A percentile compares a stretch with the other conserved stretches of the same genome.
Conservation (phyloP, 2,329 filamentous ascomycete genomes). For the Talaromyces rugulosus region DNA sequence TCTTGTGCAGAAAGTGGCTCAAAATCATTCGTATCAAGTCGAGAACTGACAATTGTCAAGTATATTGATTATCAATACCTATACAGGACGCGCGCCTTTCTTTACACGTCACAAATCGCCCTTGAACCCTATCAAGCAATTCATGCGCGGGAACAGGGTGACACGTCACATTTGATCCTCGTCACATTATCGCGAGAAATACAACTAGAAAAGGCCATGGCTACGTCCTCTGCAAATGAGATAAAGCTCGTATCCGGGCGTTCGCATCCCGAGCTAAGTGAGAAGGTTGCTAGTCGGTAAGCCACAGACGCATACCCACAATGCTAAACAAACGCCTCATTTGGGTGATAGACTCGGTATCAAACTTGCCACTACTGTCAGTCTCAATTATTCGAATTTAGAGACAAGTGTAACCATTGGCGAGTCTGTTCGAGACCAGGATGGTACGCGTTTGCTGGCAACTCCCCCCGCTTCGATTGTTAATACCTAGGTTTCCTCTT, state of each 20-base stretch:
- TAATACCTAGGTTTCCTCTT: conserved; percentile 9
- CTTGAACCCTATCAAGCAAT: neutral
- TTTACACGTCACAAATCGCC: neutral
- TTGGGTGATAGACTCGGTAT: conserved; percentile 54
- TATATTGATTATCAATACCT: neutral
- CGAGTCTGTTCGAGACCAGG: conserved; percentile 93
- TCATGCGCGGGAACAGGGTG: neutral
- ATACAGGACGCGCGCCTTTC: neutral
- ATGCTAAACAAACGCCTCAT: neutral
- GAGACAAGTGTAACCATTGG: conserved; percentile 73
- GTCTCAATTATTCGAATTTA: conserved; percentile 63
- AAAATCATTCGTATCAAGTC: neutral
- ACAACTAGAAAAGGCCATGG: neutral
- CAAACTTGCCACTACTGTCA: conserved; percentile 64
- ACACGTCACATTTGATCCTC: neutral
- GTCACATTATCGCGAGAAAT: neutral
- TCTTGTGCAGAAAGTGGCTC: neutral
- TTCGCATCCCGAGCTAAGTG: conserved; percentile 67
- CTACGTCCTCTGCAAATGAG: conserved; percentile 46
- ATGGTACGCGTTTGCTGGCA: conserved; percentile 53
- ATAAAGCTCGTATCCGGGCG: conserved; percentile 73
- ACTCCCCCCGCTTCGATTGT: conserved; percentile 2
- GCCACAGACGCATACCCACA: conserved; percentile 12
- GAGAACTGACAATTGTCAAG: neutral
- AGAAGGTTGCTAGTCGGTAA: conserved; percentile 64